Conservation (phyloP, 2,329 filamentous ascomycete species). For the Penicillium sp. region DNA sequence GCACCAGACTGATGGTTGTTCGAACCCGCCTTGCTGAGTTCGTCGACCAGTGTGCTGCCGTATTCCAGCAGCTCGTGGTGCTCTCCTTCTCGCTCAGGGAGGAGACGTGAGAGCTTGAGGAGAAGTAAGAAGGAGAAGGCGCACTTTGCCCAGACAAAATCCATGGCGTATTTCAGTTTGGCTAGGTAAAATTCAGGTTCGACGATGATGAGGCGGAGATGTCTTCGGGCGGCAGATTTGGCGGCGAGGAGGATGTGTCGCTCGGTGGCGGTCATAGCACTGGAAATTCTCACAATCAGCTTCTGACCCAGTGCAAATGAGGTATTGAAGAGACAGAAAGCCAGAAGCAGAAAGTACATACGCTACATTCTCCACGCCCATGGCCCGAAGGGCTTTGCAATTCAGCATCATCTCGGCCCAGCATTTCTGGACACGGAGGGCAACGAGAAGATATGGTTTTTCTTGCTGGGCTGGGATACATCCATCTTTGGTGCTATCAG, state of each 20-base stretch:
- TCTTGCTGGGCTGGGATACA: slow-evolving; percentile 37
- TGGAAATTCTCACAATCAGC: slow-evolving; percentile 9
- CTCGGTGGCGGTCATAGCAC: slow-evolving; percentile 55
- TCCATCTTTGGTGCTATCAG: slow-evolving; percentile 28
- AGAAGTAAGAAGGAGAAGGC: slow-evolving; percentile 61
- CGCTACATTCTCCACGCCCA: slow-evolving; percentile 56
- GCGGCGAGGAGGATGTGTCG: slow-evolving; percentile 54
- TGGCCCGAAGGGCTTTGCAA: slow-evolving; percentile 55
- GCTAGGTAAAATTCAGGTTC: slow-evolving; percentile 53
- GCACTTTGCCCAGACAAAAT: slow-evolving; percentile 63
- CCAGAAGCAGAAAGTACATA: slow-evolving; percentile 17
- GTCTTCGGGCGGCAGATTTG: slow-evolving; percentile 55
- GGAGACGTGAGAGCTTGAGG: slow-evolving; percentile 56
- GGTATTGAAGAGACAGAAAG: not conserved
- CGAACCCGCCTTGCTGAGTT: slow-evolving; percentile 43
- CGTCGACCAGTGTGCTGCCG: slow-evolving; percentile 49
- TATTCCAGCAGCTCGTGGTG: slow-evolving; percentile 49
- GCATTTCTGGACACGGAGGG: slow-evolving; percentile 56
- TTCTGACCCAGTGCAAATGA: too few species aligned
- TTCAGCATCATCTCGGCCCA: slow-evolving; percentile 59
- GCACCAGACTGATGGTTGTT: slow-evolving; percentile 43
- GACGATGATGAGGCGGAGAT: slow-evolving; percentile 55
- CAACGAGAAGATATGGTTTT: slow-evolving; percentile 47
- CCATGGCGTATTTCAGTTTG: slow-evolving; percentile 58
- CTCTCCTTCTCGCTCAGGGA: slow-evolving; percentile 48